Evolutionary conservation across 768 basidiomycete species (phyloP), one percentile per base, ranked within the genome.

Genomic region (Leucocoprinus sp.): DNA sequence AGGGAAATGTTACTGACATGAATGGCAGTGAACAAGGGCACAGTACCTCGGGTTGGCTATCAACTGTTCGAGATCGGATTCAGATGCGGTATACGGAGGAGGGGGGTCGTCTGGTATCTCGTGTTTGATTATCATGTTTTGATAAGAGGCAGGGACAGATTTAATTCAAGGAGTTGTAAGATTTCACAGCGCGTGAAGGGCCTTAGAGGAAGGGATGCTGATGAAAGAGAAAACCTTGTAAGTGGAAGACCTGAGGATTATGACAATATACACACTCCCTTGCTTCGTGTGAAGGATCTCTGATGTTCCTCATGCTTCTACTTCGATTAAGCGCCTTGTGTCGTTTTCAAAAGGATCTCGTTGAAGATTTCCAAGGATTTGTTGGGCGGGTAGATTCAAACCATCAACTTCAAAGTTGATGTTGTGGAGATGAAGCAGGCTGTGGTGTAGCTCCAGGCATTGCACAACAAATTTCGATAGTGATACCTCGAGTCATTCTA

Each of bases 321-420:
- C 46, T 48, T 48, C 46, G 33, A 48, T 35, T 48, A 29, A 15
- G 33, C 46, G 46, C 39, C 39, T 18, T 6, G 29, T 15, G 12
- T 35, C 33, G 14, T 27, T 42, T 48, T 17, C 19, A 11, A 33
- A 9, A 36, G 21, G 17, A 9, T 11, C 21, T 36, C 21, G 17
- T 36, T 26, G 21, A 27, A 28, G 8, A n/a, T 21, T 45, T 17
- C 33, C 12, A 15, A 29, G 24, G 27, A 8, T 14, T 21, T n/a
- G 21, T 8, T 5, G n/a, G 27, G 39, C 38, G 39, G 44, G 34
- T 45, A 31, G 37, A 37, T 27, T 37, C 37, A 38, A 45, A 45
- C 38, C 6, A 15, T 17, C 6, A 4, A 8, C 22, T 27, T 43
- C 3, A 33, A 26, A 9, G 14, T 18, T 22, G 40, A 8, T 36